Conservation (phyloP, 441 rosid species). For the Populus hybrid region DNA sequence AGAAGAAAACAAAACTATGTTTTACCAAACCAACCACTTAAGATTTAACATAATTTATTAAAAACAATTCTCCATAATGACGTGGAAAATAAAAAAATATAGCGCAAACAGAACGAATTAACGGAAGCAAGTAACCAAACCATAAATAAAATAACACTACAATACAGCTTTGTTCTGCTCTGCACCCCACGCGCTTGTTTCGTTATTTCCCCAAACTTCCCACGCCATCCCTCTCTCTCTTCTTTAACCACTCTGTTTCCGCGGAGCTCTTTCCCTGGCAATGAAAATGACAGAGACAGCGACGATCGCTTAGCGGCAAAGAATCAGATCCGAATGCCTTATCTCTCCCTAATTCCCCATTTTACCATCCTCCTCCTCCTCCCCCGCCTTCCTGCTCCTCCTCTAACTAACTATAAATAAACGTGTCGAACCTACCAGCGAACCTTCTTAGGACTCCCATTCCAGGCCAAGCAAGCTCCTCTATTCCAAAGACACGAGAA, state of each 20-base stretch:
- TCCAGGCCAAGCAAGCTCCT: conserved; percentile 24
- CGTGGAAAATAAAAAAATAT: too few relatives aligned
- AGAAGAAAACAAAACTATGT: too few relatives aligned
- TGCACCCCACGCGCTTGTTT: conserved; percentile 1
- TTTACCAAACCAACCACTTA: too few relatives aligned
- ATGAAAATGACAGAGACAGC: neutral
- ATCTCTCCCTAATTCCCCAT: neutral
- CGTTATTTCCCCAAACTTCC: neutral
- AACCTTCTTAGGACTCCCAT: conserved; percentile 16
- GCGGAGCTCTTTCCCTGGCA: neutral
- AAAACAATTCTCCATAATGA: too few relatives aligned
- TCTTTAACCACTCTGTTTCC: too few relatives aligned
- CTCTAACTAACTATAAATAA: neutral
- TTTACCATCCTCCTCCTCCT: neutral
- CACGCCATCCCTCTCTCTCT: neutral
- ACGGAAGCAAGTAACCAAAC: too few relatives aligned
- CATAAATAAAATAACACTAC: too few relatives aligned
- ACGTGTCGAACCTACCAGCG: conserved; percentile 5
- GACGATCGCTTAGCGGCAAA: conserved; percentile 12
- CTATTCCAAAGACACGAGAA: too few relatives aligned
- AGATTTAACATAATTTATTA: too few relatives aligned
- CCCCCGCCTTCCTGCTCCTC: neutral
- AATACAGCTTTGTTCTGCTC: too few relatives aligned
- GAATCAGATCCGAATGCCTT: neutral
- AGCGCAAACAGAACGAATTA: too few relatives aligned